Evolutionary conservation across 2,329 filamentous ascomycete genomes (phyloP), one percentile per base, ranked within the genome.

Genomic region (Fusarium tanahbumbuense): DNA sequence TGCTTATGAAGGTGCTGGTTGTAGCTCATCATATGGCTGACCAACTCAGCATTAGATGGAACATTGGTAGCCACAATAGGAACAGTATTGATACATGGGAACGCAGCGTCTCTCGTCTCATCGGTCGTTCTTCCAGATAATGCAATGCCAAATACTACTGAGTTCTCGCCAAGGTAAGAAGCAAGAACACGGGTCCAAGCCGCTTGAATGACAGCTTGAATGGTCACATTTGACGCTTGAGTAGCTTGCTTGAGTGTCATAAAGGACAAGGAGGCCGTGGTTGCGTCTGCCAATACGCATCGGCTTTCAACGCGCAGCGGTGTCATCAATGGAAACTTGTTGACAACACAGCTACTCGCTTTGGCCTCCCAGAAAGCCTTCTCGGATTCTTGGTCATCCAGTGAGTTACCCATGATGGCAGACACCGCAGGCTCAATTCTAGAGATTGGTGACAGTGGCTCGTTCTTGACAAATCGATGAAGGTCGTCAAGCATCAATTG

Each of bases 1-100:
- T 93, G 83, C 62, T 89, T 89, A 49, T 91, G 86, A 2, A 94
- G 80, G 7, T 83, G 80, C 1, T 87, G 84, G 74, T 92, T 94
- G 49, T 87, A 87, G 1, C 82, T 78, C 83, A 94, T 89, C 79
- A 94, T 90, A 16, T 83, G 80, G 8, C 84, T 72, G 6, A 97
- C 76, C 11, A 94, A 78, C 2, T 87, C 82, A 3, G 73, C 70
- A 62, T 92, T 91, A 0, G 84, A 86, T 1, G 83, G 76, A 3
- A 77, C 76, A 20, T 91, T 84, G 23, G 83, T 78, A n/a, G 88
- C 87, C 13, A 90, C 78, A 1, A 96, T 85, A 0, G 95, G 95
- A 4, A 97, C 78, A 1, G 94, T 97, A 1, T 91, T 90, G 58
- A 98, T 88, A 76, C 92, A 95, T 1, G 95, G 94, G 54, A 98